Evolutionary conservation across 257 asterid species (phyloP).

Genomic region (Nicotiana noctiflora): DNA sequence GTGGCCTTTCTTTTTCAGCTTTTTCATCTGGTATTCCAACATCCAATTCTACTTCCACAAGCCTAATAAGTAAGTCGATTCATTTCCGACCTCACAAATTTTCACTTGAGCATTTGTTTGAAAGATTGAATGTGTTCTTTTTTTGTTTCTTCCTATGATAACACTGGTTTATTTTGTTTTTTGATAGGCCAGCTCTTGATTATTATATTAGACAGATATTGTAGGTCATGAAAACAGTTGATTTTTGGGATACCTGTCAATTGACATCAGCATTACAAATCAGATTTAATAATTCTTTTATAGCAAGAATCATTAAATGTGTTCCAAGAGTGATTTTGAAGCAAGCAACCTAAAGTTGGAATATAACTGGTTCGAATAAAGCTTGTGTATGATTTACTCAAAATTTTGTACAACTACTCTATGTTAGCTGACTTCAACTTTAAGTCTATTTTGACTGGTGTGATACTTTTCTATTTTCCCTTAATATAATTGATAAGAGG

Average conservation of each 20-base stretch:
- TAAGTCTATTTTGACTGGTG: constrained; percentile 5
- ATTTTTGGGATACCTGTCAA: neutral
- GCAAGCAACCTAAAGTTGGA: constrained; percentile 31
- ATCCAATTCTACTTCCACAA: constrained; percentile 18
- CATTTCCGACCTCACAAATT: neutral
- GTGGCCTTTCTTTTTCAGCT: constrained; percentile 28
- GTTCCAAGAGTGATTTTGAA: constrained; percentile 20
- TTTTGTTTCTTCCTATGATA: neutral
- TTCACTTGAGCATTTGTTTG: neutral
- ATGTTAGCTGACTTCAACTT: neutral
- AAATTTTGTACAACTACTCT: neutral
- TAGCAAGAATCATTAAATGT: constrained; percentile 4
- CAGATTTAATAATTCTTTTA: neutral
- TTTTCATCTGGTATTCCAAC: constrained; percentile 26
- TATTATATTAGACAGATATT: neutral
- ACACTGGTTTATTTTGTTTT: neutral
- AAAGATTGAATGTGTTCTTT: no score
- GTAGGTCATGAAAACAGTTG: neutral
- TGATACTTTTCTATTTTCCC: neutral
- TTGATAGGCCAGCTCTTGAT: neutral
- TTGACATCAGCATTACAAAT: neutral
- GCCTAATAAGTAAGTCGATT: constrained; percentile 17
- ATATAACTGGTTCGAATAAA: constrained; percentile 2
- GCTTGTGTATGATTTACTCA: neutral
- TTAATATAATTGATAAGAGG: neutral